A percentile compares a stretch with the other conserved stretches of the same genome.
Conservation (phyloP, 169 alveolate genomes). For the Plasmodium cynomolgi region DNA sequence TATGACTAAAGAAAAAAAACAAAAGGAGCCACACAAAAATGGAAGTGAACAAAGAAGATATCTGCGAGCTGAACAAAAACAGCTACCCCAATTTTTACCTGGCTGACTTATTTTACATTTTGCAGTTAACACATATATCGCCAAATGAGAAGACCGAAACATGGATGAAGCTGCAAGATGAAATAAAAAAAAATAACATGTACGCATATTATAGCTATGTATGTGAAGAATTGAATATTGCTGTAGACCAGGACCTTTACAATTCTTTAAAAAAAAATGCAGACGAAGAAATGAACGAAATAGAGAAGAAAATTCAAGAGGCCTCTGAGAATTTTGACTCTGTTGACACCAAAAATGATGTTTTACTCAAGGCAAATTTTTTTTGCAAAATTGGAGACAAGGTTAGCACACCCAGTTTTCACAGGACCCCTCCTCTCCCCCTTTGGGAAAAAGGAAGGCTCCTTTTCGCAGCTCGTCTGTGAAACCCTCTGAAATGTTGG, state of each 20-base stretch:
- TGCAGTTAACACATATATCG: slow-evolving; percentile 57
- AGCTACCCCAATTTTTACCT: slow-evolving; percentile 59
- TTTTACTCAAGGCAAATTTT: slow-evolving; percentile 90
- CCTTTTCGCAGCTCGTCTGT: not conserved
- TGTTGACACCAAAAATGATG: slow-evolving; percentile 92
- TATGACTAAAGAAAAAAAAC: not conserved
- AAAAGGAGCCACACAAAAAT: not conserved
- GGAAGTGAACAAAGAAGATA: slow-evolving; percentile 49
- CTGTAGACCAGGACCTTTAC: slow-evolving; percentile 74
- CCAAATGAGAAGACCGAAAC: slow-evolving; percentile 43
- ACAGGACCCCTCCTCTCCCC: not conserved
- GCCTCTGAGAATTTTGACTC: slow-evolving; percentile 93
- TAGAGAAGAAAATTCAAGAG: slow-evolving; percentile 88
- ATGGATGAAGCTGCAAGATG: slow-evolving; percentile 20
- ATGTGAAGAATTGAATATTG: slow-evolving; percentile 77
- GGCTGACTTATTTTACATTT: slow-evolving; percentile 48
- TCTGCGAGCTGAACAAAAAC: slow-evolving; percentile 39
- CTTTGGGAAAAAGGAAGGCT: not conserved
- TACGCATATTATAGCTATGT: slow-evolving; percentile 79
- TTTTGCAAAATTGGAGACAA: slow-evolving; percentile 87
- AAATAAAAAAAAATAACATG: slow-evolving; percentile 76
- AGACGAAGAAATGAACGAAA: slow-evolving; percentile 81
- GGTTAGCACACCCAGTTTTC: slow-evolving; percentile 29
- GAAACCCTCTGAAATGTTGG: not conserved
- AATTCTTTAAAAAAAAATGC: slow-evolving; percentile 76